Evolutionary conservation across 257 asterid species (phyloP).

Genomic region (Datura wrightii): DNA sequence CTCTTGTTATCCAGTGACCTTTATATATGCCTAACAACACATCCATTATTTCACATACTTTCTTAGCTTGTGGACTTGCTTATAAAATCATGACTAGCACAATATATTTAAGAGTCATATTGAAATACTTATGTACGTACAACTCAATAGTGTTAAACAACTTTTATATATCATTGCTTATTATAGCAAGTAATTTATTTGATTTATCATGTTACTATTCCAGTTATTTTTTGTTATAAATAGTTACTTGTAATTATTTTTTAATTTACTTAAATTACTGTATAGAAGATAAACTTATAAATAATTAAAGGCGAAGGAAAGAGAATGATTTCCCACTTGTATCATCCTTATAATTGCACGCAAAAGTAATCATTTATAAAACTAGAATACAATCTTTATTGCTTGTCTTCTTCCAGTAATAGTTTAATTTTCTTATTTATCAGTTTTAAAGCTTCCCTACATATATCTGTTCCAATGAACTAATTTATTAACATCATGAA

Average conservation of each 20-base stretch:
- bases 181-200: too few species aligned
- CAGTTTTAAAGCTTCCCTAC: too few species aligned
- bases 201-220: not conserved
- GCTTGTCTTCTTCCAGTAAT: too few species aligned
- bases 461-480: too few species aligned
- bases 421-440: too few species aligned
- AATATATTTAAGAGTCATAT: not conserved
- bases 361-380: slow-evolving; percentile 24
- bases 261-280: not conserved
- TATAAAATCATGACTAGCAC: not conserved
- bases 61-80: not conserved
- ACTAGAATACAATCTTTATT: not conserved
- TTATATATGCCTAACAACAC: slow-evolving; percentile 1
- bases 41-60: slow-evolving; percentile 4
- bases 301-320: not conserved
- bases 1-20: slow-evolving; percentile 37
- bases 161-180: too few species aligned
- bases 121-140: not conserved
- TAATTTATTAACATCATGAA: too few species aligned
- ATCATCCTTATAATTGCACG: slow-evolving; percentile 29
- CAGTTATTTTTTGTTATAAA: not conserved
- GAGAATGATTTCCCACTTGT: slow-evolving; percentile 13
- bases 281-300: not conserved
- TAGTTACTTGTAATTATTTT: not conserved
- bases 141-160: too few species aligned